A percentile compares a stretch with the other conserved stretches of the same genome.
Evolutionary conservation across 345 rosid species (phyloP).

Genomic region (Eutrema heterophyllum): DNA sequence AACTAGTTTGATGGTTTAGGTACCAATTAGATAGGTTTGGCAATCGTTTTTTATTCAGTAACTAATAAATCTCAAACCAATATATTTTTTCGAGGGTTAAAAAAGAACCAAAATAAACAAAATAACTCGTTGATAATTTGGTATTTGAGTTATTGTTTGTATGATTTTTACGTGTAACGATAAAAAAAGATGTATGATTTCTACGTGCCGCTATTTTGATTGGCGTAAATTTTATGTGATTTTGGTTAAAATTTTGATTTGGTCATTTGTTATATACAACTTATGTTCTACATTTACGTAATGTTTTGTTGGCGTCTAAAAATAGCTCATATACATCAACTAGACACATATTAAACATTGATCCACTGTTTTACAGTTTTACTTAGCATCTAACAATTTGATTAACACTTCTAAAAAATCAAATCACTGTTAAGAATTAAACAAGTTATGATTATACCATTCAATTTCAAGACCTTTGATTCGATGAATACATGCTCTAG

Average conservation of each 20-base stretch:
- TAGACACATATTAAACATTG: too few species aligned
- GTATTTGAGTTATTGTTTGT: background rate
- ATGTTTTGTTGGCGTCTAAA: background rate
- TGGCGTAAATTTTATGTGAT: background rate
- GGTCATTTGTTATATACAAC: too few species aligned
- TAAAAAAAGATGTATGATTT: too few species aligned
- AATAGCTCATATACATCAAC: background rate
- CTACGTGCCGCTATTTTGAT: background rate
- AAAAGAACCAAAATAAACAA: too few species aligned
- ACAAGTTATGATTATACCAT: background rate
- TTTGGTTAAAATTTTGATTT: background rate
- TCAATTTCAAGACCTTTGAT: background rate
- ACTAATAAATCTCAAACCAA: background rate
- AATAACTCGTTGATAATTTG: background rate
- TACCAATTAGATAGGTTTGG: background rate
- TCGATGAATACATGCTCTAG: background rate
- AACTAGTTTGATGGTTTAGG: constrained; percentile 3
- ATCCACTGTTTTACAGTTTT: too few species aligned
- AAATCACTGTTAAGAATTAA: too few species aligned
- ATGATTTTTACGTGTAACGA: background rate
- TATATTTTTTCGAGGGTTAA: too few species aligned
- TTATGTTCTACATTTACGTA: too few species aligned
- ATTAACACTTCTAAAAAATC: too few species aligned
- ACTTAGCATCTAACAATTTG: too few species aligned
- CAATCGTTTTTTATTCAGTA: background rate